Conservation (phyloP, 2,329 filamentous ascomycete genomes). For the Colletotrichum sp. region DNA sequence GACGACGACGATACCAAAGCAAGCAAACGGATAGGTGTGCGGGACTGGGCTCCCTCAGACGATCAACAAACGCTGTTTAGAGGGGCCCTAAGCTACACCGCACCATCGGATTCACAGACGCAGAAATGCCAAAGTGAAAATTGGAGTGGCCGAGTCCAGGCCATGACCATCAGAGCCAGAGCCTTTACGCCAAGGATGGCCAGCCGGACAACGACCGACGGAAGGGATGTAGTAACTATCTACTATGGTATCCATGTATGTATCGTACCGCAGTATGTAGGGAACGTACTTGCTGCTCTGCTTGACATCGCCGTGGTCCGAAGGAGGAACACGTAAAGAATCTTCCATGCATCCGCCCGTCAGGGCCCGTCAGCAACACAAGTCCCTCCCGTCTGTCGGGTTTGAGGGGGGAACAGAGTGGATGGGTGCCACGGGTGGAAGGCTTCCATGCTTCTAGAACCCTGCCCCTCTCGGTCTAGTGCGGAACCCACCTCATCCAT, state of each 20-base stretch:
- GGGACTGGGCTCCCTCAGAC: background rate
- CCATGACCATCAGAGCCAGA: background rate
- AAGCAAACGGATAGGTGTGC: background rate
- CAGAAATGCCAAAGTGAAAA: background rate
- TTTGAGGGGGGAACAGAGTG: background rate
- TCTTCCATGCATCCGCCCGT: constrained; percentile 4
- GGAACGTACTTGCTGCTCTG: background rate
- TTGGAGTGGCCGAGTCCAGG: background rate
- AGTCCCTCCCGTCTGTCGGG: background rate
- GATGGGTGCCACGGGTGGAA: background rate
- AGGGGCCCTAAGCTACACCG: background rate
- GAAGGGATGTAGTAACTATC: background rate
- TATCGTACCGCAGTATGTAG: background rate
- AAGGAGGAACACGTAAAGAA: constrained; percentile 16
- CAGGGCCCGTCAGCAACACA: background rate
- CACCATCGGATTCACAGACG: background rate
- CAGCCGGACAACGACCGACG: background rate
- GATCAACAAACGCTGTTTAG: constrained; percentile 13
- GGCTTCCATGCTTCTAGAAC: constrained; percentile 9
- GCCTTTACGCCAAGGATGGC: background rate
- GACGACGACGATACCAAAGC: background rate
- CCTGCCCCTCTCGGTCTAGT: constrained; percentile 2
- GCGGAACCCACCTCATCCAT: background rate
- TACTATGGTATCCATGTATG: background rate
- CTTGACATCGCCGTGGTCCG: background rate